phyloP scores from a whole-genome alignment of 768 basidiomycete species.

The Boletus vermiculosoides region DNA sequence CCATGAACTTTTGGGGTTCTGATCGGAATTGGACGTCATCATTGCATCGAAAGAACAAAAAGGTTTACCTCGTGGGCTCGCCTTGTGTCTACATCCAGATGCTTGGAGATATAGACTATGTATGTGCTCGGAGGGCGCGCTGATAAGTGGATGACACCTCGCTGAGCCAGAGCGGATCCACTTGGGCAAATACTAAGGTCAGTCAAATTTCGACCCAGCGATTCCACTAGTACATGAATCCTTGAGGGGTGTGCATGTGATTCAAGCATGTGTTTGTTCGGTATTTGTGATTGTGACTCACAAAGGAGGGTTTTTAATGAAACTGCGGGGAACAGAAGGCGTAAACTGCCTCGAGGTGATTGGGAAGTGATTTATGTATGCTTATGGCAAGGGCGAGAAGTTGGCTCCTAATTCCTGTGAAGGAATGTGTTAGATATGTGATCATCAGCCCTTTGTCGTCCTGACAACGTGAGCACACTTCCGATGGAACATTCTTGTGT shows the following conservation, averaged over 20 bases:
- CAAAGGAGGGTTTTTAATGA: background rate
- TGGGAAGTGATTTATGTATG: no score
- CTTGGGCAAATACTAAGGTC: background rate
- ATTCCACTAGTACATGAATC: background rate
- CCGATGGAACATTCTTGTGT: background rate
- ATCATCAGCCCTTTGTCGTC: background rate
- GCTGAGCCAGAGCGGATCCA: slow-evolving; percentile 9
- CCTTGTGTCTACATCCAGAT: background rate
- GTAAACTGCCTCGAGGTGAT: background rate
- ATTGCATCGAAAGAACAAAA: background rate
- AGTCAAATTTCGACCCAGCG: background rate
- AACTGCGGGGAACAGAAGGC: background rate
- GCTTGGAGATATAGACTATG: background rate
- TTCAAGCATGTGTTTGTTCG: background rate
- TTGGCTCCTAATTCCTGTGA: background rate
- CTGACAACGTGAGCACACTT: background rate
- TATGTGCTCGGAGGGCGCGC: background rate
- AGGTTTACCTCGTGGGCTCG: background rate
- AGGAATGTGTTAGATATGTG: no score
- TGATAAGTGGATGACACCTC: background rate
- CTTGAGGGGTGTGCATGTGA: background rate
- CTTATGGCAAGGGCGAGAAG: background rate
- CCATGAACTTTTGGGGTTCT: background rate
- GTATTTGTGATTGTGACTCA: background rate
- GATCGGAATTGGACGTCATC: background rate